phyloP scores from a whole-genome alignment of 805 yeast genomes.

The Pichia heedii region DNA sequence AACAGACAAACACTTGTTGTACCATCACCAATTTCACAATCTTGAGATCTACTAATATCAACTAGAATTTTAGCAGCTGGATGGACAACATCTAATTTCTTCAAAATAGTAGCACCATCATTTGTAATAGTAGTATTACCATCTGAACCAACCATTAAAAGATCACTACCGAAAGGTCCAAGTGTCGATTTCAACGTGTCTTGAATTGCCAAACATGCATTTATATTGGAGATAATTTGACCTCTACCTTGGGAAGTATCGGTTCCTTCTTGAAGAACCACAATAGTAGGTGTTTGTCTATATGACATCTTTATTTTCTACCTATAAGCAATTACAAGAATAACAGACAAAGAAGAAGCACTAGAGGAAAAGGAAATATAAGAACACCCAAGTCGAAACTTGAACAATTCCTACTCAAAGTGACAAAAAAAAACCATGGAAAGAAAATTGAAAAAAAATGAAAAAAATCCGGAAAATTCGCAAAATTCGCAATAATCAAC shows the following conservation, averaged over 20 bases:
- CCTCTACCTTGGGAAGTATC: conserved; percentile 96
- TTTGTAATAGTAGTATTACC: conserved; percentile 93
- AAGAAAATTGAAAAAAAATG: too few relatives aligned
- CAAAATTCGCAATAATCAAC: not conserved
- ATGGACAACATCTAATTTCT: conserved; percentile 87
- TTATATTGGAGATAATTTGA: conserved; percentile 88
- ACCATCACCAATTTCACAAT: conserved; percentile 98
- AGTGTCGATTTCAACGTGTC: conserved; percentile 90
- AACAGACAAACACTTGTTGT: conserved; percentile 91
- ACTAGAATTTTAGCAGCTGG: conserved; percentile 97
- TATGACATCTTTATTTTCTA: conserved; percentile 63
- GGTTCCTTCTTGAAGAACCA: conserved; percentile 95
- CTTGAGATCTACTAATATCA: conserved; percentile 91
- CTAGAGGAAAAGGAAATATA: too few relatives aligned
- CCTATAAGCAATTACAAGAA: too few relatives aligned
- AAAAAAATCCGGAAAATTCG: too few relatives aligned
- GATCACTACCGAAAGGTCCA: conserved; percentile 97
- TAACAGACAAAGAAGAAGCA: too few relatives aligned
- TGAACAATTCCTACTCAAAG: too few relatives aligned
- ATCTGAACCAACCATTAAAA: conserved; percentile 65
- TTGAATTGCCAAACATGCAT: conserved; percentile 95
- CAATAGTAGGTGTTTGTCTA: conserved; percentile 96
- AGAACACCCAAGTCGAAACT: too few relatives aligned
- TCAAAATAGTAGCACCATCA: conserved; percentile 95
- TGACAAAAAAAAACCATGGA: too few relatives aligned